Evolutionary conservation across 2,329 filamentous ascomycete species (phyloP).

Genomic region (Alternaria atra): DNA sequence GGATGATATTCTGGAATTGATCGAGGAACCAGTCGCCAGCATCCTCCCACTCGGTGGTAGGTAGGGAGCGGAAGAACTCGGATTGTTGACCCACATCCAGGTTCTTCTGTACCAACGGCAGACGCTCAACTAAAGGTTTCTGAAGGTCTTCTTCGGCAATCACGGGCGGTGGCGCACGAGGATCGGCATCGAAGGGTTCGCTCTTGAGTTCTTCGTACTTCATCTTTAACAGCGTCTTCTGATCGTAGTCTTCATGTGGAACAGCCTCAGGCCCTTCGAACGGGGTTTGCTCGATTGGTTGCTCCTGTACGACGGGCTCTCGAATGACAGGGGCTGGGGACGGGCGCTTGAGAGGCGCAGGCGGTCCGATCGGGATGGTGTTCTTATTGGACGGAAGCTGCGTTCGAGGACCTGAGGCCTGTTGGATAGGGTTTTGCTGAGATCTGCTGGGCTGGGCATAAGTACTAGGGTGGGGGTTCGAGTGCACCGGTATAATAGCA

Average conservation of each 20-base stretch:
- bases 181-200: slow-evolving; percentile 59
- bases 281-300: slow-evolving; percentile 13
- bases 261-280: slow-evolving; percentile 14
- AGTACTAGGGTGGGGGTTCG: not conserved
- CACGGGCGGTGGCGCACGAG: slow-evolving; percentile 25
- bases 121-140: slow-evolving; percentile 41
- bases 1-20: slow-evolving; percentile 61
- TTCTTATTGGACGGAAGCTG: slow-evolving; percentile 5
- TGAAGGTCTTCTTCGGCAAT: slow-evolving; percentile 37
- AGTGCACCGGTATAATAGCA: not conserved
- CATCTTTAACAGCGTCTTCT: slow-evolving; percentile 56
- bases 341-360: slow-evolving; percentile 2
- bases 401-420: not conserved
- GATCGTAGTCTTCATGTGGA: slow-evolving; percentile 57
- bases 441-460: not conserved
- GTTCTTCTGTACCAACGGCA: slow-evolving; percentile 36
- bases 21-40: slow-evolving; percentile 69
- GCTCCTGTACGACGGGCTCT: slow-evolving; percentile 17
- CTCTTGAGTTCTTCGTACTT: slow-evolving; percentile 59
- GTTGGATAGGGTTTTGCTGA: slow-evolving; percentile 8
- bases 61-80: slow-evolving; percentile 62
- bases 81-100: slow-evolving; percentile 51
- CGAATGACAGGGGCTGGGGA: slow-evolving; percentile 8
- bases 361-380: slow-evolving; percentile 6
- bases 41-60: slow-evolving; percentile 67